Evolutionary conservation across 148 eudicot genomes (phyloP).

Genomic region (Fagopyrum homotropicum): DNA sequence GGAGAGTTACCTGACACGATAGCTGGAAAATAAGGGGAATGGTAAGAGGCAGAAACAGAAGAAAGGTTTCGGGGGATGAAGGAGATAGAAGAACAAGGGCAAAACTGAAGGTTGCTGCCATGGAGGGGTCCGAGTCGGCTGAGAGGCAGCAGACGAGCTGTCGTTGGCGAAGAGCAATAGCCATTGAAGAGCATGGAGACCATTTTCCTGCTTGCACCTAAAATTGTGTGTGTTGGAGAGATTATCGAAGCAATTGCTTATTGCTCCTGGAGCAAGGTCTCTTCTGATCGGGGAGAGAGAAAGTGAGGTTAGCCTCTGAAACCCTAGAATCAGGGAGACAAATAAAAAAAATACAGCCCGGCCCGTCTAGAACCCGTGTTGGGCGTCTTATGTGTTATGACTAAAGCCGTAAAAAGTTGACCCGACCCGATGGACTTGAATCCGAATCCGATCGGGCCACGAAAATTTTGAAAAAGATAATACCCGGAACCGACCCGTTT

Average conservation of each 20-base stretch:
- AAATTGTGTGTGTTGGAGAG: not conserved
- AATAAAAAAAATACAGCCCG: no score
- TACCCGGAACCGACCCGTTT: no score
- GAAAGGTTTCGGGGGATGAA: slow-evolving; percentile 12
- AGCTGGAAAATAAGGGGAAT: slow-evolving; percentile 21
- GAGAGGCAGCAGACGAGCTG: slow-evolving; percentile 32
- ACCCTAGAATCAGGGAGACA: no score
- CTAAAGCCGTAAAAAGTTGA: no score
- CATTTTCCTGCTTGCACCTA: slow-evolving; percentile 21
- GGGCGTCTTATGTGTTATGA: no score
- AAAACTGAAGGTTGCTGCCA: slow-evolving; percentile 15
- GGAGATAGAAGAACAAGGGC: slow-evolving; percentile 10
- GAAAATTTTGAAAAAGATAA: no score
- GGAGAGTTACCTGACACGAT: slow-evolving; percentile 26
- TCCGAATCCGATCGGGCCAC: no score
- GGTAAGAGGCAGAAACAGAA: slow-evolving; percentile 17
- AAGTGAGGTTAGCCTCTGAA: no score
- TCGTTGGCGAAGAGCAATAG: slow-evolving; percentile 41
- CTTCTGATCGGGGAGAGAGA: no score
- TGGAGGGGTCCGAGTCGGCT: slow-evolving; percentile 18
- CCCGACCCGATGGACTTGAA: no score
- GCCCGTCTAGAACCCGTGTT: no score
- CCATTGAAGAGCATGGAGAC: slow-evolving; percentile 34
- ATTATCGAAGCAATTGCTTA: not conserved
- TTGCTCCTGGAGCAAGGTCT: no score